A percentile compares a stretch with the other conserved stretches of the same genome.
These are phyloP conservation scores for Lachnellula suecica DNA, from an alignment of 2,329 filamentous ascomycete genomes.

Conservation along the genomic window DNA sequence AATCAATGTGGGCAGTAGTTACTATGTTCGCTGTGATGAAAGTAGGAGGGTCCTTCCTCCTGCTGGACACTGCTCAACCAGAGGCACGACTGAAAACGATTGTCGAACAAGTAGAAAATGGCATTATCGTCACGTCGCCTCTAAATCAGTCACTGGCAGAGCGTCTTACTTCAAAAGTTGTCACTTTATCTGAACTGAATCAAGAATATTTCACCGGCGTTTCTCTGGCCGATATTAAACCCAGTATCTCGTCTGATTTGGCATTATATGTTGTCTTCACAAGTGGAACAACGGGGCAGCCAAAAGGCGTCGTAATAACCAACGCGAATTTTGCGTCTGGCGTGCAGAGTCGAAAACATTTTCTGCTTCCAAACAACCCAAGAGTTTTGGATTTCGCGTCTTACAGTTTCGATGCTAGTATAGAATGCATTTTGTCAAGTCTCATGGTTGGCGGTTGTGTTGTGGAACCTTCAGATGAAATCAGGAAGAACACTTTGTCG, in stretches of 20 bases:
- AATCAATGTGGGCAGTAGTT: constrained; percentile 26
- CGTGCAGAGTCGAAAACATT: background rate
- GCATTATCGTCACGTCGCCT: background rate
- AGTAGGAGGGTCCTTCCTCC: constrained; percentile 28
- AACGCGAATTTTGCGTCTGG: constrained; percentile 9
- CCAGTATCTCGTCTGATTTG: background rate
- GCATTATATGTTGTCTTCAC: constrained; percentile 14
- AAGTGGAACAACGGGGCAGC: constrained; percentile 18
- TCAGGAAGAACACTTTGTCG: constrained; percentile 35
- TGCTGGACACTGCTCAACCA: constrained; percentile 30
- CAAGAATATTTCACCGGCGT: background rate
- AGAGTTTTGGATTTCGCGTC: background rate
- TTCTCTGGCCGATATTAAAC: background rate
- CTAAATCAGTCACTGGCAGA: background rate
- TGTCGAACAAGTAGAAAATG: background rate
- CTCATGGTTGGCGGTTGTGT: constrained; percentile 37
- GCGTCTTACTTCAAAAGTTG: background rate
- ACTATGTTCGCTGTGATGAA: constrained; percentile 26
- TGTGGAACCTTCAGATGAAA: constrained; percentile 37
- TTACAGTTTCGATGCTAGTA: constrained; percentile 29
- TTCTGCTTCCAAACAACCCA: background rate
- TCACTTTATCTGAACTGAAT: background rate
- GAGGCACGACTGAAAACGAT: constrained; percentile 15
- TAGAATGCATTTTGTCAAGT: constrained; percentile 26
- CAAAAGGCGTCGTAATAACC: constrained; percentile 15